These are phyloP conservation scores for Cyberlindnera sargentensis DNA, from an alignment of 805 yeast genomes.

Conservation along the genomic window DNA sequence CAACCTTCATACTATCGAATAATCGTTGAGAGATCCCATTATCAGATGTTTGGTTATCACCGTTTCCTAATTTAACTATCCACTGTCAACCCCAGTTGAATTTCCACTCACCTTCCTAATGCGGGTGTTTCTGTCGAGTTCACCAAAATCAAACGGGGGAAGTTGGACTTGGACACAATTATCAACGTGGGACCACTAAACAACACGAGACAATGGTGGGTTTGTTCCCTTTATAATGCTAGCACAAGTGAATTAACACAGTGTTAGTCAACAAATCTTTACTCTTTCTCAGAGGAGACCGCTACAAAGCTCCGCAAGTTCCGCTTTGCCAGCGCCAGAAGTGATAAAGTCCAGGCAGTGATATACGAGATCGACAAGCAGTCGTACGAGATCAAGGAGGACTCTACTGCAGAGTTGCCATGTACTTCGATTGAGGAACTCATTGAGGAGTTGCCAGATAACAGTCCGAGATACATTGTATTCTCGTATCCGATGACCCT, in stretches of 20 bases:
- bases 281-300: slow-evolving; percentile 58
- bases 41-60: too few relatives aligned
- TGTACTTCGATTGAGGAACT: slow-evolving; percentile 52
- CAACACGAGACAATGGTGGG: background rate
- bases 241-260: background rate
- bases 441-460: slow-evolving; percentile 74
- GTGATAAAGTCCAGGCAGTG: slow-evolving; percentile 52
- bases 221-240: background rate
- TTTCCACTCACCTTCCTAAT: too few relatives aligned
- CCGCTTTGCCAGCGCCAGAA: slow-evolving; percentile 64
- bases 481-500: slow-evolving; percentile 68
- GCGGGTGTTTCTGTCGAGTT: too few relatives aligned
- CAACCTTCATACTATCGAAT: too few relatives aligned
- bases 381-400: slow-evolving; percentile 43
- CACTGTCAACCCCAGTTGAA: too few relatives aligned
- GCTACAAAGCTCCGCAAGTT: slow-evolving; percentile 57
- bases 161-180: background rate
- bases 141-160: background rate
- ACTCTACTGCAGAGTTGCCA: slow-evolving; percentile 33
- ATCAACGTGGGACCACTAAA: too few relatives aligned
- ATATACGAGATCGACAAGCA: slow-evolving; percentile 56
- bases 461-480: slow-evolving; percentile 67
- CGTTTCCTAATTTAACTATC: too few relatives aligned
- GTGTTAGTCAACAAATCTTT: slow-evolving; percentile 43
- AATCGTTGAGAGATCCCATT: too few relatives aligned